A percentile compares a stretch with the other conserved stretches of the same genome.
Conservation (phyloP, 179 eudicot species). For the Gypsophila paniculata region DNA sequence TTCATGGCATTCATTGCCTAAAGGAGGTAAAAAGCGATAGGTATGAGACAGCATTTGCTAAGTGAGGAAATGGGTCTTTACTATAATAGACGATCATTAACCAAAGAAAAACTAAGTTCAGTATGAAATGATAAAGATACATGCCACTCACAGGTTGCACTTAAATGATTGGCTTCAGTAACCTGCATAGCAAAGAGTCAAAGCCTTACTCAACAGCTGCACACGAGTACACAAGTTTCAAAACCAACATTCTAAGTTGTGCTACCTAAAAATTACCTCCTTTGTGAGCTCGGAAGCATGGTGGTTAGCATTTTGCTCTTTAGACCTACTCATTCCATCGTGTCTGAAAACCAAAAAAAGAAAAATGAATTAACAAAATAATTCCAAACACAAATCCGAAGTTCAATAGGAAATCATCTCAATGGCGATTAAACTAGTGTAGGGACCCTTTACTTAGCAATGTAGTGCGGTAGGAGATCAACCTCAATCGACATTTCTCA, state of each 20-base stretch:
- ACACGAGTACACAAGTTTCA: not conserved
- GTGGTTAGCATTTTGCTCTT: slow-evolving; percentile 28
- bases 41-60: not conserved
- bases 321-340: slow-evolving; percentile 34
- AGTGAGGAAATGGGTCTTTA: slow-evolving; percentile 9
- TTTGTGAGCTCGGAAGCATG: slow-evolving; percentile 30
- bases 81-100: slow-evolving; percentile 4
- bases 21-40: too few species aligned
- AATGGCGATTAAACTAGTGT: too few species aligned
- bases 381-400: not conserved
- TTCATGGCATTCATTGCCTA: too few species aligned
- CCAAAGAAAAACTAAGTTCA: not conserved
- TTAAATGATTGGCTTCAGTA: slow-evolving; percentile 38
- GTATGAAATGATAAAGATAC: slow-evolving; percentile 6
- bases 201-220: not conserved
- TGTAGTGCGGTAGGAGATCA: not conserved
- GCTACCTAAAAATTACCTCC: slow-evolving; percentile 39
- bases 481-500: not conserved
- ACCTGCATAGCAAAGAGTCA: slow-evolving; percentile 37
- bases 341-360: slow-evolving; percentile 44
- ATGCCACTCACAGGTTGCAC: slow-evolving; percentile 44
- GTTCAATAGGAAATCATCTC: not conserved
- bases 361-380: not conserved
- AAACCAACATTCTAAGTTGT: not conserved
- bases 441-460: not conserved